Evolutionary conservation across 2,329 filamentous ascomycete genomes (phyloP), one percentile per base, ranked within the genome.

Genomic region (Talaromyces atroroseus): DNA sequence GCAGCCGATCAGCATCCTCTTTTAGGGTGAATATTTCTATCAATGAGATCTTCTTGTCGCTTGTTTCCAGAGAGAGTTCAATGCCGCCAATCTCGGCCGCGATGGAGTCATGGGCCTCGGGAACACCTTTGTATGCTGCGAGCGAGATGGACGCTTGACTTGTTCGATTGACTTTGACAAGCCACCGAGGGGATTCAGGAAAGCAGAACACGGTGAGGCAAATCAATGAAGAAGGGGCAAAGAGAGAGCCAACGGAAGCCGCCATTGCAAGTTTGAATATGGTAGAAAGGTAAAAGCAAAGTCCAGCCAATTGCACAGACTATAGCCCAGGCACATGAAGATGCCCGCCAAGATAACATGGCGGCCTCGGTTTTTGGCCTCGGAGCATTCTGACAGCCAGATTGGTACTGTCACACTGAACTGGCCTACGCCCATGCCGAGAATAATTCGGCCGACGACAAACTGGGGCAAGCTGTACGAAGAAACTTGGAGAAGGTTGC

Each of bases 351-450:
- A 11, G 16, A 48, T 48, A 10, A 48, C 18, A 24, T n/a, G 16
- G 2, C 10, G 8, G 11, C 45, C 45, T 3, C 45, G 20, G 18
- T 48, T 20, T 14, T 29, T 21, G 10, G 45, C 23, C 10, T 8
- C 12, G 14, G 20, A n/a, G n/a, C 45, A 48, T 70, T 96, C 92
- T 46, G 90, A 92, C 70, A 96, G 91, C 69, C 95, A 96, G 45
- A 96, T 88, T 0, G 92, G 92, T 1, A 96, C 90, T 63, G 96
- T 95, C 50, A 91, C 92, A 0, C 91, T 95, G 47, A 94, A 79
- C 68, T 90, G 88, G 71, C 92, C 92, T 58, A 96, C 89, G 38
- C 90, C 89, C 8, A 95, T 76, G 75, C 91, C 91, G 56, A 89
- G 90, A 70, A 94, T 81, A 60, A 95, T 84, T 71, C 92, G 86